Evolutionary conservation across 805 yeast species (phyloP).

Genomic region (Sugiyamaella mastotermitis): DNA sequence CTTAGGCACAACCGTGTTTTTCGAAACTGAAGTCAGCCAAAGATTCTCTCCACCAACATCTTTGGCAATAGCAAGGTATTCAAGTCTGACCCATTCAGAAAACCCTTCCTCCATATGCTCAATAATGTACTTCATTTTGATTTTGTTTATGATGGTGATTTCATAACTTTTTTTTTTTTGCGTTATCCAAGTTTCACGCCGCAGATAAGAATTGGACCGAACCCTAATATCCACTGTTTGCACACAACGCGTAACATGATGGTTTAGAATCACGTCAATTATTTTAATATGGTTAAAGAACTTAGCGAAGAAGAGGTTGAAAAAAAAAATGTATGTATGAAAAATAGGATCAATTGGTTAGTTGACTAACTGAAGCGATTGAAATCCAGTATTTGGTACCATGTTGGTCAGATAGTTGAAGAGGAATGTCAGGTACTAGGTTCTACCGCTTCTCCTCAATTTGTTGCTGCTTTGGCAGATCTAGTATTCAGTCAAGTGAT

Average conservation of each 20-base stretch:
- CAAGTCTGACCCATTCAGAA: constrained; percentile 92
- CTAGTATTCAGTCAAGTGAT: constrained; percentile 28
- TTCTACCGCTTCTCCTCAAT: constrained; percentile 27
- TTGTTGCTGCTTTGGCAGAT: constrained; percentile 28
- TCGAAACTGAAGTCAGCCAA: constrained; percentile 69
- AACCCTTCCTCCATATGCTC: constrained; percentile 98
- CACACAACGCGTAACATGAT: too few relatives aligned
- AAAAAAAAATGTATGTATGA: not conserved
- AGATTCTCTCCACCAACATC: constrained; percentile 79
- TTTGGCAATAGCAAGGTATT: constrained; percentile 72
- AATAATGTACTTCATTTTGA: constrained; percentile 75
- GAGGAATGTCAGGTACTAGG: constrained; percentile 24
- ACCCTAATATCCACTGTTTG: too few relatives aligned
- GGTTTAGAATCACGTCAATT: too few relatives aligned
- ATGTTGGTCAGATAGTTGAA: constrained; percentile 26
- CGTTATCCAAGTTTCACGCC: not conserved
- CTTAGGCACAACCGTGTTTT: constrained; percentile 61
- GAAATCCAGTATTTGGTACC: constrained; percentile 27
- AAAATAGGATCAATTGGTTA: not conserved
- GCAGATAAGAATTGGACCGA: too few relatives aligned
- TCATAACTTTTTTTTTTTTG: not conserved
- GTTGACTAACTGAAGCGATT: constrained; percentile 9
- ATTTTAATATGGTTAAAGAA: constrained; percentile 1
- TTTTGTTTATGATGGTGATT: not conserved
- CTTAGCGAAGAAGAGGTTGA: not conserved